Evolutionary conservation across 192 early-diverging fungal genomes (phyloP), one percentile per base, ranked within the genome.

Genomic region (Coemansia guatemalensis): DNA sequence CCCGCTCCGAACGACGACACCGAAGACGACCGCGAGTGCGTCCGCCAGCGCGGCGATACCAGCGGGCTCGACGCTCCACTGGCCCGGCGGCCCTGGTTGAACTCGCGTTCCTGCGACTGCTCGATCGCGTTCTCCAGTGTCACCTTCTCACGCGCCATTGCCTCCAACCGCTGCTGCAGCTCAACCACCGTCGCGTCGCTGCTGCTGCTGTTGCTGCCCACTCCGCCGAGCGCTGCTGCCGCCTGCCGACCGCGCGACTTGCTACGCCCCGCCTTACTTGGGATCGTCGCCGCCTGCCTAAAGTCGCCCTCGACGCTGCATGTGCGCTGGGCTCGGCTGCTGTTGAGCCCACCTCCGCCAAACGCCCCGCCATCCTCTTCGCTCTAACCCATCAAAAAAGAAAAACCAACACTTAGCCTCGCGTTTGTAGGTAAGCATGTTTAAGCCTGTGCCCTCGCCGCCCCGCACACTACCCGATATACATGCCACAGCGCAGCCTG

Each of bases 51-150:
- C 20, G 80, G 74, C 12, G 81, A 82, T 21, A 74, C 55, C 30
- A 66, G 50, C 8, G 74, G 67, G 62, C 94, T 91, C 32, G 94
- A 61, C 51, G 91, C 91, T 52, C 93, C 92, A 60, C 93, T 92
- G 12, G 95, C 71, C 26, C 78, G 72, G 35, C 78, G 63, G 52
- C 51, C 67, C 62, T 88, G 82, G 72, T 96, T 96, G 53, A 96
- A 93, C 60, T 95, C 88, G 56, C 91, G 92, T 75, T 95, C 93
- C 67, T 95, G 92, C 63, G 95, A 93, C 68, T 93, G 91, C 66
- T 96, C 94, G 62, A 96, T 76, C 14, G 92, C 89, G 57, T 86
- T 87, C 58, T 96, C 94, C 83, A 96, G 87, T 47, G 93, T 87
- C 61, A 93, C 85, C 75, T 95, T 96, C 72, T 96, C 94, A 60